Conservation (phyloP, 352 stramenopile species). For the Peronospora farinosa region DNA sequence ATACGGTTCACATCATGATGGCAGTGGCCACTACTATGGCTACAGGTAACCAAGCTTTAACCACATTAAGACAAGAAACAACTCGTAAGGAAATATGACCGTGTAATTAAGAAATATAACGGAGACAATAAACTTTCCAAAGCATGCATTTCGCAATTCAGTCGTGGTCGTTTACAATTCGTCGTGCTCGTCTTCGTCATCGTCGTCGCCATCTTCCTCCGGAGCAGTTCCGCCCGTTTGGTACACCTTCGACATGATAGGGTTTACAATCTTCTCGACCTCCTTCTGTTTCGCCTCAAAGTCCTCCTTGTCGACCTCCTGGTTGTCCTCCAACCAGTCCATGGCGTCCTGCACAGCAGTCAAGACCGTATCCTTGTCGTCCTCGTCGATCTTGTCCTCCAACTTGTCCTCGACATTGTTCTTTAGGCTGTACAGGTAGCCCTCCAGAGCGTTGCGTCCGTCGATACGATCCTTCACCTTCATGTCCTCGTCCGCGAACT, state of each 20-base stretch:
- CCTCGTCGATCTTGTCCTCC: conserved; percentile 93
- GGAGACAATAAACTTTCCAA: conserved; percentile 30
- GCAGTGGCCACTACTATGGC: not conserved
- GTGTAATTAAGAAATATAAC: conserved; percentile 41
- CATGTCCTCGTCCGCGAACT: conserved; percentile 98
- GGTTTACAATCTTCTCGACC: conserved; percentile 96
- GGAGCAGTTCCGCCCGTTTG: conserved; percentile 55
- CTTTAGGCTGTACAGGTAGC: conserved; percentile 95
- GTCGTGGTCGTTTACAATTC: conserved; percentile 86
- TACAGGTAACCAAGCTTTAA: not conserved
- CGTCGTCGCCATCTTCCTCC: conserved; percentile 64
- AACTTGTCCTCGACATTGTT: conserved; percentile 93
- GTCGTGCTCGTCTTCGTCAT: conserved; percentile 85
- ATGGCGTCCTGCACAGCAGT: conserved; percentile 96
- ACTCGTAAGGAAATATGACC: not conserved
- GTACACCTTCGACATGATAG: conserved; percentile 99
- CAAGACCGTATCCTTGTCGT: conserved; percentile 87
- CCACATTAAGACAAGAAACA: not conserved
- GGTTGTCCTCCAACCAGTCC: conserved; percentile 99
- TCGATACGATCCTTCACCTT: conserved; percentile 96
- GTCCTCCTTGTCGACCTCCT: conserved; percentile 97
- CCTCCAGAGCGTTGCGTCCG: conserved; percentile 94
- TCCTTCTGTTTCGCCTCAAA: conserved; percentile 98
- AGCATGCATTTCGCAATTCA: conserved; percentile 18
- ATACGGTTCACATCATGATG: not conserved